These are phyloP conservation scores for Veloporphyrellus conicus DNA, from an alignment of 1,284 basidiomycete genomes.

Conservation along the genomic window DNA sequence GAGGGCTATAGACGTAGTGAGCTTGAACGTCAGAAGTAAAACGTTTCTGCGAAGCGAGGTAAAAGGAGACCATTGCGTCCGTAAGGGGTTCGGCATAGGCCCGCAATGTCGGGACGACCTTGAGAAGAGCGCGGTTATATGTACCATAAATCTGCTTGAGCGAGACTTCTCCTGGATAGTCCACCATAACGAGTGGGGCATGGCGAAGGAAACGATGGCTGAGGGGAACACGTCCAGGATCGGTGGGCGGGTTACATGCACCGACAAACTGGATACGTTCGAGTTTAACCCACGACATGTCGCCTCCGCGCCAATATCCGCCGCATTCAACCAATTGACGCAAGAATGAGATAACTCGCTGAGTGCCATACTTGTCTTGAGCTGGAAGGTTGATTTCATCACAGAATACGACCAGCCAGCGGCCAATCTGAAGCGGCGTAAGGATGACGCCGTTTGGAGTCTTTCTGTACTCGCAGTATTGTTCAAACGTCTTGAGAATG, in stretches of 20 bases:
- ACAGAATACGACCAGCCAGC: slow-evolving; percentile 98
- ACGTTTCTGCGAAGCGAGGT: slow-evolving; percentile 86
- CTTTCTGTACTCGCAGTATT: slow-evolving; percentile 99
- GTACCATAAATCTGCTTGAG: slow-evolving; percentile 99
- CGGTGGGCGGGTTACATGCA: slow-evolving; percentile 99
- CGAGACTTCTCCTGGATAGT: slow-evolving; percentile 96
- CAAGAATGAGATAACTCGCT: slow-evolving; percentile 97
- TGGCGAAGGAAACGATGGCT: slow-evolving; percentile 96
- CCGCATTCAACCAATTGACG: slow-evolving; percentile 94
- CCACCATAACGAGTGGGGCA: slow-evolving; percentile 98
- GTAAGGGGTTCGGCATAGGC: slow-evolving; percentile 94
- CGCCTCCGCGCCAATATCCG: slow-evolving; percentile 92
- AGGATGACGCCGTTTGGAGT: slow-evolving; percentile 96
- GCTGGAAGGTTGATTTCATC: slow-evolving; percentile 99
- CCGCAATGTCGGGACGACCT: slow-evolving; percentile 90
- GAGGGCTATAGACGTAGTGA: slow-evolving; percentile 98
- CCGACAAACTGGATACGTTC: slow-evolving; percentile 99
- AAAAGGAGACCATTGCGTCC: slow-evolving; percentile 96
- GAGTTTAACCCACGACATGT: slow-evolving; percentile 96
- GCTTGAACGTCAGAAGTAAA: slow-evolving; percentile 97
- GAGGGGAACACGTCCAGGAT: slow-evolving; percentile 97
- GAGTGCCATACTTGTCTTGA: slow-evolving; percentile 97
- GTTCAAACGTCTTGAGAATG: slow-evolving; percentile 98
- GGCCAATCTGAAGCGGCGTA: slow-evolving; percentile 90
- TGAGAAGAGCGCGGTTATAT: slow-evolving; percentile 95